Evolutionary conservation across 2,329 filamentous ascomycete species (phyloP).

Genomic region (Fusarium tuaranense): DNA sequence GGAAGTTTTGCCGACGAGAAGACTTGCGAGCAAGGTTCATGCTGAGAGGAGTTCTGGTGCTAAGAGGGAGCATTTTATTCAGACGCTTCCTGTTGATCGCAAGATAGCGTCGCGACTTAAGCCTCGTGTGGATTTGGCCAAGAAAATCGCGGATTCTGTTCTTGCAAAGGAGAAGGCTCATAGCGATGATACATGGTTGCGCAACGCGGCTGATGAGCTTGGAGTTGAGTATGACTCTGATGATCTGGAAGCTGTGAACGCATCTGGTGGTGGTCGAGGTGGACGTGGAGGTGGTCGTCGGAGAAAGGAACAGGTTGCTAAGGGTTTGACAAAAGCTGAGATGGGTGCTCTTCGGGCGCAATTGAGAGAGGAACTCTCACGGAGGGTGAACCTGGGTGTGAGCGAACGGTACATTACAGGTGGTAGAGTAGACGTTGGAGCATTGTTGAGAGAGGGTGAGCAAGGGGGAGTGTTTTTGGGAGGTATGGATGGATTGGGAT

Average conservation of each 20-base stretch:
- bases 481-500: constrained; percentile 53
- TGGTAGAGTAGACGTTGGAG: constrained; percentile 85
- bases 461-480: constrained; percentile 57
- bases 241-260: constrained; percentile 85
- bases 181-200: constrained; percentile 87
- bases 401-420: constrained; percentile 87
- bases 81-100: constrained; percentile 85
- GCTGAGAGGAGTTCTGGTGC: constrained; percentile 61
- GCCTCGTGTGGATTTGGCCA: constrained; percentile 82
- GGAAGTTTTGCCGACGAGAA: constrained; percentile 85
- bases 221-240: constrained; percentile 95
- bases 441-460: constrained; percentile 72
- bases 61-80: constrained; percentile 75
- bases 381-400: constrained; percentile 86
- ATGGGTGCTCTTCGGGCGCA: constrained; percentile 77
- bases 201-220: constrained; percentile 87
- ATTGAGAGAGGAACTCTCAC: constrained; percentile 75
- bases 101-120: constrained; percentile 82
- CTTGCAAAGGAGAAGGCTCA: constrained; percentile 89
- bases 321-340: constrained; percentile 78
- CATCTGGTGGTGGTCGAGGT: constrained; percentile 63
- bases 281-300: constrained; percentile 80
- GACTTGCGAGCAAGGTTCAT: constrained; percentile 91
- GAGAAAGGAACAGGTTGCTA: constrained; percentile 79
- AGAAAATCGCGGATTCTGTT: constrained; percentile 84